phyloP scores from a whole-genome alignment of 495 filamentous ascomycete genomes.

The Penicillium subrubescens region DNA sequence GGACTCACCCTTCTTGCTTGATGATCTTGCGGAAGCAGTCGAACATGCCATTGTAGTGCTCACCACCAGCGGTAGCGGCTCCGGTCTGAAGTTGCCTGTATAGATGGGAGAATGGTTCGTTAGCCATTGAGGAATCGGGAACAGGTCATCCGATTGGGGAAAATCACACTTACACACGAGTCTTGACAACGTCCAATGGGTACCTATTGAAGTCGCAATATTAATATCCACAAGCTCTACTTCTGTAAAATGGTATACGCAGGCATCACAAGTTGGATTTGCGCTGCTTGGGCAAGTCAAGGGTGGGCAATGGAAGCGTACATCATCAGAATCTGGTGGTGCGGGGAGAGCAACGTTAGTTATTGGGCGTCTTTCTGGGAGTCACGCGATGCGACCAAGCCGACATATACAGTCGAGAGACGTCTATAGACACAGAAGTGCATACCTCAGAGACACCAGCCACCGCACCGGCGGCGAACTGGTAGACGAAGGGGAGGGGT shows the following conservation, averaged over 20 bases:
- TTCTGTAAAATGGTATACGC: background rate
- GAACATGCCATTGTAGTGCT: constrained; percentile 92
- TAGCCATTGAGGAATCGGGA: constrained; percentile 12
- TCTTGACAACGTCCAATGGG: constrained; percentile 97
- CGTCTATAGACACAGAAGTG: background rate
- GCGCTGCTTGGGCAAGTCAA: background rate
- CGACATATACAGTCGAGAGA: background rate
- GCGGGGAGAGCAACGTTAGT: constrained; percentile 35
- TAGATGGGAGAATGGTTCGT: constrained; percentile 7
- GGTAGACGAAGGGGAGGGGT: constrained; percentile 81
- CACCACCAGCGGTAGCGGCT: constrained; percentile 61
- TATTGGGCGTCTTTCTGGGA: constrained; percentile 9
- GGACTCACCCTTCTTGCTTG: constrained; percentile 81
- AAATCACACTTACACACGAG: constrained; percentile 72
- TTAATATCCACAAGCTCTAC: constrained; percentile 13
- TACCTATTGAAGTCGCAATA: constrained; percentile 64
- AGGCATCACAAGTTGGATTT: background rate
- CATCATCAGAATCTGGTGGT: constrained; percentile 80
- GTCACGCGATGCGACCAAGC: background rate
- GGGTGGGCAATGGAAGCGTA: constrained; percentile 43
- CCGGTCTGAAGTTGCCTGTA: constrained; percentile 84
- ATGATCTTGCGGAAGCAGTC: constrained; percentile 96
- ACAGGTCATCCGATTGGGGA: constrained; percentile 16
- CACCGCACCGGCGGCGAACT: constrained; percentile 85
- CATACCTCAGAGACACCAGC: constrained; percentile 91